A percentile compares a stretch with the other conserved stretches of the same genome.
Evolutionary conservation across 1,284 basidiomycete genomes (phyloP).

Genomic region (Ustilago bromivora): DNA sequence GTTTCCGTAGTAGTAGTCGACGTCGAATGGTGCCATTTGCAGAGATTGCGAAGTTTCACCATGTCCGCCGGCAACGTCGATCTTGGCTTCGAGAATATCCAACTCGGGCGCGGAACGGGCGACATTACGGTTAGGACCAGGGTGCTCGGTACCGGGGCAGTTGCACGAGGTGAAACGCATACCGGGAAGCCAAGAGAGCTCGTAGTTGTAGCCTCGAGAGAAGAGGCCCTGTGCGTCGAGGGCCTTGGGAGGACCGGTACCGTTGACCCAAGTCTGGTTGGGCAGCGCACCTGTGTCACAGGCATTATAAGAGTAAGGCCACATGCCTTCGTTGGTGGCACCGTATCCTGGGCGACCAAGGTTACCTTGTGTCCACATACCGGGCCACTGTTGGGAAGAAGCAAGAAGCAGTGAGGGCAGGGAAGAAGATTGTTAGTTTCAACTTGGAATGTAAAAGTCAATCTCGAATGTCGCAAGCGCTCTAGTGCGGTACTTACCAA

Average conservation of each 20-base stretch:
- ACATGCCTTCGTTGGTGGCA: slow-evolving; percentile 68
- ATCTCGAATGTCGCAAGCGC: too few species aligned
- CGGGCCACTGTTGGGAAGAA: slow-evolving; percentile 70
- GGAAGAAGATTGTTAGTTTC: not conserved
- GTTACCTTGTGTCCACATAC: slow-evolving; percentile 66
- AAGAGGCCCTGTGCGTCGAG: slow-evolving; percentile 44
- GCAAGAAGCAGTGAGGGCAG: not conserved
- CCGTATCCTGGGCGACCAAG: slow-evolving; percentile 67
- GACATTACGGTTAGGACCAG: slow-evolving; percentile 58
- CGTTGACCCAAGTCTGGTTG: slow-evolving; percentile 60
- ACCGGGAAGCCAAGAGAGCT: slow-evolving; percentile 61
- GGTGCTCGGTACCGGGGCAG: slow-evolving; percentile 63
- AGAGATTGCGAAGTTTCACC: slow-evolving; percentile 65
- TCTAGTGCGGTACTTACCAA: slow-evolving; percentile 7
- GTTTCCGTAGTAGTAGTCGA: slow-evolving; percentile 62
- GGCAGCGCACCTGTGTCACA: slow-evolving; percentile 67
- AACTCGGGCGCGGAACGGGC: slow-evolving; percentile 69
- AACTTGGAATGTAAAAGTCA: not conserved
- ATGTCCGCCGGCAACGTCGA: slow-evolving; percentile 71
- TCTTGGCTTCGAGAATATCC: slow-evolving; percentile 71
- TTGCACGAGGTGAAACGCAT: slow-evolving; percentile 66
- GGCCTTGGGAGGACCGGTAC: slow-evolving; percentile 56
- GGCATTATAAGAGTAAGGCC: slow-evolving; percentile 70
- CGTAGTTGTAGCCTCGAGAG: slow-evolving; percentile 39
- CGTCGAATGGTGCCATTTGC: slow-evolving; percentile 69